Conservation (phyloP, 257 asterid species). For the Scutellaria minor region DNA sequence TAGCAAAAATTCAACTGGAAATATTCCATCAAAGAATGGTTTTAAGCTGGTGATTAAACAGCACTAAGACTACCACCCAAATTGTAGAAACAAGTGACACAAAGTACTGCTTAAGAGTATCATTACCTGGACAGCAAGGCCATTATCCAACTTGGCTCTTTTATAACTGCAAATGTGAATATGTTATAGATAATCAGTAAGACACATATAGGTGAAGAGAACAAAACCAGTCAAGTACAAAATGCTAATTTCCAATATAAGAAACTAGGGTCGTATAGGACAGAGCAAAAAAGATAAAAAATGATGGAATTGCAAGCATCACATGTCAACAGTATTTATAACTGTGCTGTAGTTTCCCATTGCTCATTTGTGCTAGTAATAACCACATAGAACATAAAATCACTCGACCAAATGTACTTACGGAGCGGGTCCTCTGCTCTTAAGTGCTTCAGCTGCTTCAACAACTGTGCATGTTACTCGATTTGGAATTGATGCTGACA, state of each 20-base stretch:
- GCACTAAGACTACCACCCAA: constrained; percentile 7
- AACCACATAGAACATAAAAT: constrained; percentile 11
- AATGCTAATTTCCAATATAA: constrained; percentile 17
- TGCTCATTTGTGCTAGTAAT: constrained; percentile 10
- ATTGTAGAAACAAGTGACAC: constrained; percentile 6
- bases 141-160: constrained; percentile 89
- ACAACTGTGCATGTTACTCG: constrained; percentile 81
- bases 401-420: constrained; percentile 49
- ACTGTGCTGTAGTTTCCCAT: constrained; percentile 2
- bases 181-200: constrained; percentile 16
- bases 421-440: constrained; percentile 85
- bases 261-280: constrained; percentile 15
- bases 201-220: constrained; percentile 19
- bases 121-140: constrained; percentile 78
- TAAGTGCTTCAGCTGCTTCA: constrained; percentile 68
- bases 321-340: constrained; percentile 18
- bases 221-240: constrained; percentile 28
- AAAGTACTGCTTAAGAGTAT: constrained; percentile 17
- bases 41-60: constrained; percentile 1
- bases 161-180: constrained; percentile 64
- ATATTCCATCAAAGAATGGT: not conserved
- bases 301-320: not conserved
- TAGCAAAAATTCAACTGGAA: constrained; percentile 7
- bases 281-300: constrained; percentile 1
- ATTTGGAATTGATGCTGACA: constrained; percentile 81